Percentiles rank a stretch among this genome's conserved stretches.
Conservation (phyloP, 106 monocot species). For the Platanthera guangdongensis region DNA sequence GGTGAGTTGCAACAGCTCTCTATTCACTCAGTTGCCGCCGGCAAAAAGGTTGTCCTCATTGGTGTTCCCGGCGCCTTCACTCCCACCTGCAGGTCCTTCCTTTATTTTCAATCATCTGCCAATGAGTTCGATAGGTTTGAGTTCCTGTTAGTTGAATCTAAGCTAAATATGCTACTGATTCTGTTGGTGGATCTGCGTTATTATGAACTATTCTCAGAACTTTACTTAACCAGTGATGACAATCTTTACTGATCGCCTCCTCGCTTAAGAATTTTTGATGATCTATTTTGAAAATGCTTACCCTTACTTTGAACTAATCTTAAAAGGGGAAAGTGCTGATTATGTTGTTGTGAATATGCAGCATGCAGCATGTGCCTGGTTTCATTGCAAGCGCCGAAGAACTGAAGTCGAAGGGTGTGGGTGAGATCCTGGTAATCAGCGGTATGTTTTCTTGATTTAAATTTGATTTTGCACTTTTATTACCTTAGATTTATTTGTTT, state of each 20-base stretch:
- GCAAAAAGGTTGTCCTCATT: constrained; percentile 90
- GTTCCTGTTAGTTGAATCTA: neutral
- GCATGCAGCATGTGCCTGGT: constrained; percentile 87
- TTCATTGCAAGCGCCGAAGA: constrained; percentile 65
- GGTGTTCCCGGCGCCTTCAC: constrained; percentile 98
- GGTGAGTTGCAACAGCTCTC: constrained; percentile 64
- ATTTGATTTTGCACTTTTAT: neutral
- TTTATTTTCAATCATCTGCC: neutral
- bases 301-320: neutral
- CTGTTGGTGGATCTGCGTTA: neutral
- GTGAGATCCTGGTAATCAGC: constrained; percentile 79
- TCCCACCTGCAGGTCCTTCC: constrained; percentile 81
- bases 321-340: neutral
- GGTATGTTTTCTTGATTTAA: constrained; percentile 33
- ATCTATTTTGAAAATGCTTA: neutral
- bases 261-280: neutral
- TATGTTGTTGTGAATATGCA: constrained; percentile 13
- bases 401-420: constrained; percentile 86
- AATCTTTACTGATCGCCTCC: neutral
- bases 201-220: neutral
- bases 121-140: too few species aligned
- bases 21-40: constrained; percentile 68
- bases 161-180: neutral
- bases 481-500: neutral
- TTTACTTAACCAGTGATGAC: neutral